A percentile compares a stretch with the other conserved stretches of the same genome.
Conservation (phyloP, 495 filamentous ascomycete genomes). For the Durotheca rogersii region DNA sequence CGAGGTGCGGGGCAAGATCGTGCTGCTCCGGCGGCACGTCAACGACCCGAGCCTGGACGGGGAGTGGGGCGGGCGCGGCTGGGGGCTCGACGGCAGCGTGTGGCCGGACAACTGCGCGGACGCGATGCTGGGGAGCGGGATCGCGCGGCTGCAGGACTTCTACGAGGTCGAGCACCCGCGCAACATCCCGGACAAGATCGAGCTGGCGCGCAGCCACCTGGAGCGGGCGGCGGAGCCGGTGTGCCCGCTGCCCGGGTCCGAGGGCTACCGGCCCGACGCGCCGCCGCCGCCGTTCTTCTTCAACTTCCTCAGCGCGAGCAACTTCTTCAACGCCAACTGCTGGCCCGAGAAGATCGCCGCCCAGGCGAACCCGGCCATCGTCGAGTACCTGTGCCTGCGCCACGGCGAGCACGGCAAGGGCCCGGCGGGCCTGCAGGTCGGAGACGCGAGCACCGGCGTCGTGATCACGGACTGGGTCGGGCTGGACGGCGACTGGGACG, state of each 20-base stretch:
- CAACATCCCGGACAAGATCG: constrained; percentile 80
- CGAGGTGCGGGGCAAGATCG: constrained; percentile 76
- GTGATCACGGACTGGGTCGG: constrained; percentile 95
- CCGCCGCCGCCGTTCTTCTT: constrained; percentile 69
- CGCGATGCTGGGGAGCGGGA: constrained; percentile 67
- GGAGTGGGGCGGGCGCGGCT: constrained; percentile 64
- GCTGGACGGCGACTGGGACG: constrained; percentile 85
- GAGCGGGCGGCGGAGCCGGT: constrained; percentile 61
- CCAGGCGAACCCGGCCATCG: constrained; percentile 86
- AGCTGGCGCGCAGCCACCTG: constrained; percentile 69
- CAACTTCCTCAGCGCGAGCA: constrained; percentile 88
- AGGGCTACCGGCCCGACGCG: constrained; percentile 20
- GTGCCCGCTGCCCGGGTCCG: constrained; percentile 33
- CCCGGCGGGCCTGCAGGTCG: constrained; percentile 45
- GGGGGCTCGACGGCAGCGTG: constrained; percentile 75
- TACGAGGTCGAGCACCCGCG: constrained; percentile 79
- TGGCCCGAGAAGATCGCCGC: constrained; percentile 95
- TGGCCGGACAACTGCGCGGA: constrained; percentile 92
- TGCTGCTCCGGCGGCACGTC: constrained; percentile 79
- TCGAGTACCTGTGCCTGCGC: constrained; percentile 72
- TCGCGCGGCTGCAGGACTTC: constrained; percentile 89
- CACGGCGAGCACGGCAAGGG: constrained; percentile 56
- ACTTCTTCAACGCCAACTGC: constrained; percentile 87
- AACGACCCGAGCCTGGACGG: constrained; percentile 60
- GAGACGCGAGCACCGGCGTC: constrained; percentile 85